These are phyloP conservation scores for Pseudogymnoascus sp. DNA, from an alignment of 2,329 filamentous ascomycete species.

Conservation along the genomic window DNA sequence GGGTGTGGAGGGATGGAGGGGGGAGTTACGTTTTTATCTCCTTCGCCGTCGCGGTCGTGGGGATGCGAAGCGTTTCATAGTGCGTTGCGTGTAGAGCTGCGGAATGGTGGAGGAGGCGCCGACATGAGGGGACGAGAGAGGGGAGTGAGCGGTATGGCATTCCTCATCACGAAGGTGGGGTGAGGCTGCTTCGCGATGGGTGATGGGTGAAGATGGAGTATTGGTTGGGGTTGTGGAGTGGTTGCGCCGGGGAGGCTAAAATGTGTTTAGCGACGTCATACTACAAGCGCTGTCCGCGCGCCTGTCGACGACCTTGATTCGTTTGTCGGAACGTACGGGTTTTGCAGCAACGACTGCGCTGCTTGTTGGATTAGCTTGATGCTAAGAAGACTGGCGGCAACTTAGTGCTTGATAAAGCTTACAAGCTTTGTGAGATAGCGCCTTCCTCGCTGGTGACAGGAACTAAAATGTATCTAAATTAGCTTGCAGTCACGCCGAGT, in stretches of 20 bases:
- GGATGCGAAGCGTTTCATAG: conserved; percentile 76
- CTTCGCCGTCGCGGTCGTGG: conserved; percentile 56
- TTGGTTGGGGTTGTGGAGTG: background rate
- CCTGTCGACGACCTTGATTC: too few relatives aligned
- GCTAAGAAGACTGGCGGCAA: background rate
- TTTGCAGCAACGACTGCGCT: too few relatives aligned
- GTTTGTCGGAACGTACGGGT: too few relatives aligned
- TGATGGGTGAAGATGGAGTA: background rate
- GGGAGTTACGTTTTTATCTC: conserved; percentile 74
- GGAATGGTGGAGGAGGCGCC: conserved; percentile 29
- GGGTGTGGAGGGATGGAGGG: background rate
- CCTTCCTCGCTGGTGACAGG: background rate
- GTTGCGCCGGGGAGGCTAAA: background rate
- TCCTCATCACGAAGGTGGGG: conserved; percentile 47
- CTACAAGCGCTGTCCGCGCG: background rate
- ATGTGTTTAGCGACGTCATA: background rate
- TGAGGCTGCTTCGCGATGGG: background rate
- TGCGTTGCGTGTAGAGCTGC: conserved; percentile 47
- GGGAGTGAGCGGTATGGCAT: conserved; percentile 46
- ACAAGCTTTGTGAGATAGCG: background rate
- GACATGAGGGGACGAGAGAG: conserved; percentile 31
- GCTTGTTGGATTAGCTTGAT: too few relatives aligned
- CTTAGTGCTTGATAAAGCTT: background rate
- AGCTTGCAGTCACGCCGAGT: background rate
- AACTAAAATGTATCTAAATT: background rate